Base-by-base conservation (phyloP, 2,329 filamentous ascomycete species). In the Fusarium nelsonii region DNA sequence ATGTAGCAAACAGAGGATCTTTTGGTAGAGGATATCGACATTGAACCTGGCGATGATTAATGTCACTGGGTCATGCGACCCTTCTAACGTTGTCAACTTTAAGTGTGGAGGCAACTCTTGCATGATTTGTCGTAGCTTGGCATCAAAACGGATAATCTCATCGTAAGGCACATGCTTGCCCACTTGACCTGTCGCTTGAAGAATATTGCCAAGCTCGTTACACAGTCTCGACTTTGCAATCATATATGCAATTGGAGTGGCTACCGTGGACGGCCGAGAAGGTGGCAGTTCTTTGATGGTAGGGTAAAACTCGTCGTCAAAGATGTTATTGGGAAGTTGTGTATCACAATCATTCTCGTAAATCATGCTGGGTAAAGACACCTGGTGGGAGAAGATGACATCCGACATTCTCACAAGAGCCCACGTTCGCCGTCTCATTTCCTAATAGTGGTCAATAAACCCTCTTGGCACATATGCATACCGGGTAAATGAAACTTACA, bases 1-100 rank as follows among this genome's bases (percentile, higher is more conserved):
- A 78, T 99, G 96, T 39, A 99, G 86, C 23, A 97, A 87, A 73
- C 93, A 97, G 73, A 97, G 86, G 18, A 94, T 92, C 80, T 97
- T 97, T 68, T 97, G 90, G 76, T 94, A 97, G 7, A 97, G 81
- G 50, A 96, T 90, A 65, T 96, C 92, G 33, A 97, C 82, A 58
- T 91, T 92, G 76, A 94, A 94, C 30, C 94, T 90, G 52, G 94
- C 91, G 82, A 97, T 91, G 60, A 97, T 90, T 63, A 96, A 87
- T 28, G 93, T 92, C 78, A 96, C 89, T 18, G 97, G 90, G 73
- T 97, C 94, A 46, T 90, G 85, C 6, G 88, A 90, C 57, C 93
- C 91, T 60, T 94, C 91, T 61, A 97, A 84, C 0, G 90, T 85
- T 33, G 90, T 89, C 70, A 97, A 84, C 71, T 89, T 90, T 33